phyloP scores from a whole-genome alignment of 805 yeast genomes.

The Candida palmyrensis region DNA sequence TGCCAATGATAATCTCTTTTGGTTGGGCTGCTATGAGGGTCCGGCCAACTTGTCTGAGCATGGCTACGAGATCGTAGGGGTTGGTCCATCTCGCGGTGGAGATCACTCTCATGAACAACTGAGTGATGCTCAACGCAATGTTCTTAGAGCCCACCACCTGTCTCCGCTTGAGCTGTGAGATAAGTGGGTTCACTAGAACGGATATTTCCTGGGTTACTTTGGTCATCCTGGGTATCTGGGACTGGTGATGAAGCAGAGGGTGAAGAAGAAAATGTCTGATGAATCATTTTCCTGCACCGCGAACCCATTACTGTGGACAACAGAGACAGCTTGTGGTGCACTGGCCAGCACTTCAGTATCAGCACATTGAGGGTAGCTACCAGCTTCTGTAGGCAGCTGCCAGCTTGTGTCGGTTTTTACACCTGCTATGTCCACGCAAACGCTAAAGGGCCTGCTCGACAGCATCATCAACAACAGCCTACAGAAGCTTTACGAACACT shows the following conservation, averaged over 20 bases:
- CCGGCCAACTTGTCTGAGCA: constrained; percentile 71
- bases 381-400: too few relatives aligned
- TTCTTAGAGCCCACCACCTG: constrained; percentile 76
- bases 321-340: too few relatives aligned
- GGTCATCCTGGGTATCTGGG: too few relatives aligned
- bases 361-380: too few relatives aligned
- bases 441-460: too few relatives aligned
- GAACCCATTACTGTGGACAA: too few relatives aligned
- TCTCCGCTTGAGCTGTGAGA: constrained; percentile 66
- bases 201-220: constrained; percentile 25
- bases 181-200: constrained; percentile 33
- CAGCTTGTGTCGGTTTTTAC: too few relatives aligned
- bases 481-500: constrained; percentile 24
- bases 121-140: constrained; percentile 85
- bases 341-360: too few relatives aligned
- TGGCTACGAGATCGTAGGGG: constrained; percentile 63
- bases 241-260: background rate
- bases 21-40: constrained; percentile 78
- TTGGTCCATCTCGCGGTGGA: constrained; percentile 86
- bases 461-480: constrained; percentile 18
- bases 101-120: constrained; percentile 78
- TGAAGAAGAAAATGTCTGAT: background rate
- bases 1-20: constrained; percentile 82
- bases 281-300: too few relatives aligned
- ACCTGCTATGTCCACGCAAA: too few relatives aligned